Evolutionary conservation across 1,284 basidiomycete species (phyloP), one percentile per base, ranked within the genome.

Genomic region (Trametes hirsuta): DNA sequence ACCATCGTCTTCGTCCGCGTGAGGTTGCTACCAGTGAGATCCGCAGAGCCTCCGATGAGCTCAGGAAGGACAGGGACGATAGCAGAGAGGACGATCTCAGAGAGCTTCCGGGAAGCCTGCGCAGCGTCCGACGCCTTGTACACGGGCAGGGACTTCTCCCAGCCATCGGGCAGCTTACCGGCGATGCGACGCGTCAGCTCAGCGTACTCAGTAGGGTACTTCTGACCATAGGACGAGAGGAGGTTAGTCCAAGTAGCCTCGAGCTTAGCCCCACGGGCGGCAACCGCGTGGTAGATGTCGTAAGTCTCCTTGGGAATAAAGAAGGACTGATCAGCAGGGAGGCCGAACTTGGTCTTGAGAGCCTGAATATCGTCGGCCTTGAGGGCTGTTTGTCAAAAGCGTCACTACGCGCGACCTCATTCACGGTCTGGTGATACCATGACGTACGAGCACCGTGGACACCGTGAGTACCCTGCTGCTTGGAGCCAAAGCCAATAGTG

Each of bases 401-500:
- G 30, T 39, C 12, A 22, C 37, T 34, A 49, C n/a, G 14, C 30
- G 30, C 30, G 8, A 4, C 30, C 30, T 34, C 6, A n/a, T 6
- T 10, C 3, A 6, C 37, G 8, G 24, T 21, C 35, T 34, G n/a
- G 30, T 34, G 15, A 39, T 4, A 48, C 14, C n/a, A n/a, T 11
- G 51, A 79, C 90, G 71, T 70, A 93, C 91, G 93, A 72, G 91
- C 72, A 69, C 96, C 96, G 77, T 98, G 95, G 65, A 97, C 93
- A 68, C 93, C 92, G 71, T 97, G 94, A 18, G 92, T 93, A 68
- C 95, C 95, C 78, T 95, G 90, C 72, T 87, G 85, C 80, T 93
- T 91, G 48, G 95, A 97, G 63, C 96, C 95, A 74, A 85, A 98
- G 55, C 95, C 95, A 67, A 98, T 98, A 62, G 91, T 97, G 63